Conservation (phyloP, 768 basidiomycete species). For the Antrodiella citrinella region DNA sequence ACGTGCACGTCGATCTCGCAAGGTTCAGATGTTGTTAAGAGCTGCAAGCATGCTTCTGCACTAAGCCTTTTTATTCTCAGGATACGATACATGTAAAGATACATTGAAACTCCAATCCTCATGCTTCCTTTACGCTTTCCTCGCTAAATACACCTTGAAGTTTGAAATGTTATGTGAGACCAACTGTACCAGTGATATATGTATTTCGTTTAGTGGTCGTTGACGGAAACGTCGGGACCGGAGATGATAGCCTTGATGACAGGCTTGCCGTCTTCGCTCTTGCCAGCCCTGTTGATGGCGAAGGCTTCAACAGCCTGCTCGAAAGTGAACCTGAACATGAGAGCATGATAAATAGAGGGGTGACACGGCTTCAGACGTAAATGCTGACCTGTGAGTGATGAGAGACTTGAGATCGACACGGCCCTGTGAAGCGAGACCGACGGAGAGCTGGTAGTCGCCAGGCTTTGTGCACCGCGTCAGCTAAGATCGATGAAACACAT, state of each 20-base stretch:
- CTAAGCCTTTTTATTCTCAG: no score
- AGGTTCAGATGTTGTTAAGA: no score
- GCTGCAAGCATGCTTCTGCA: no score
- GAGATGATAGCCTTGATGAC: slow-evolving; percentile 89
- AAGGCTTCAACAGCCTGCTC: slow-evolving; percentile 75
- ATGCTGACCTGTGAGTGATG: slow-evolving; percentile 72
- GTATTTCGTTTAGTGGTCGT: slow-evolving; percentile 29
- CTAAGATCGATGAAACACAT: background rate
- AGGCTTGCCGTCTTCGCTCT: slow-evolving; percentile 77
- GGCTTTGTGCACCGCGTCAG: slow-evolving; percentile 34
- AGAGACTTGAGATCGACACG: slow-evolving; percentile 83
- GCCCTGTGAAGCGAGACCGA: slow-evolving; percentile 75
- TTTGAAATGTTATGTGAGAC: no score
- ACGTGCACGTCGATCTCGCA: no score
- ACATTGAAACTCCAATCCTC: no score
- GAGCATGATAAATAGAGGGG: background rate
- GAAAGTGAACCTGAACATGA: slow-evolving; percentile 53
- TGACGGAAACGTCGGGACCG: slow-evolving; percentile 55
- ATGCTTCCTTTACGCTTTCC: no score
- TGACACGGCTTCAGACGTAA: background rate
- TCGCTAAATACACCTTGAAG: background rate
- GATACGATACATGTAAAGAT: background rate
- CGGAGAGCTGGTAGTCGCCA: slow-evolving; percentile 79
- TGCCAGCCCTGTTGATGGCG: slow-evolving; percentile 69
- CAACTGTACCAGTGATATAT: no score